Base-by-base conservation (phyloP, 257 asterid species). In the Ocimum tenuiflorum region DNA sequence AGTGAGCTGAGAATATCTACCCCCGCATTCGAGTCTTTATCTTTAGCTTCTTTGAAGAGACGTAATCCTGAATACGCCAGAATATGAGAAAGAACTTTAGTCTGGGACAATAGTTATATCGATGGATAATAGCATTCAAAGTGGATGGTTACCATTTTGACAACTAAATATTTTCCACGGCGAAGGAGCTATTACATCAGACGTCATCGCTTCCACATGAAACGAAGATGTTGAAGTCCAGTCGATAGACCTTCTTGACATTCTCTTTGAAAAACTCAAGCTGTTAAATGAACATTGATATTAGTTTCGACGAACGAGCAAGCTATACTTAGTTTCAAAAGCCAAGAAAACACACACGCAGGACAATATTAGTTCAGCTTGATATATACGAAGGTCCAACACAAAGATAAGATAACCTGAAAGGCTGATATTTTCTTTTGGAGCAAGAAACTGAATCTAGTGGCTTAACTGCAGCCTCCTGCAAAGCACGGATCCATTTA, bases 91-190 rank as follows among this genome's bases (percentile, higher is more conserved):
- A 24, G 43, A 56, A 63, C 20, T 29, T 3, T 51, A 10, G 59
- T 49, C 13, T 53, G 19, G 17, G 55, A 53, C 4, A 63, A 43
- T 24, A 59, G 19, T 33, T 48, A 31, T 49, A 31, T 49, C 54
- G 54, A 18, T 42, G 3, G 41, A 27, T 72, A 35, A 13, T 60
- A 41, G 22, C 23, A 51, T 58, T 17, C 5, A 67, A 57, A 31
- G 31, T n/a, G 3, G 15, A 9, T 56, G 7, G 12, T 42, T 81
- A 91, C 97, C 97, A 61, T 91, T 83, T 73, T 88, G 83, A 78
- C 85, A 86, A 68, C 95, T 91, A 68, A 86, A 91, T 80, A 91
- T 86, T 75, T 82, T 88, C 97, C 97, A 91, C 0, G 96, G 86
- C 24, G 91, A 88, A 77, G 97, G 89, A 72, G 89, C 86, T 49